Percentiles rank a stretch among this genome's conserved stretches.
Evolutionary conservation across 2,329 filamentous ascomycete species (phyloP).

Genomic region (Diaporthe australafricana): DNA sequence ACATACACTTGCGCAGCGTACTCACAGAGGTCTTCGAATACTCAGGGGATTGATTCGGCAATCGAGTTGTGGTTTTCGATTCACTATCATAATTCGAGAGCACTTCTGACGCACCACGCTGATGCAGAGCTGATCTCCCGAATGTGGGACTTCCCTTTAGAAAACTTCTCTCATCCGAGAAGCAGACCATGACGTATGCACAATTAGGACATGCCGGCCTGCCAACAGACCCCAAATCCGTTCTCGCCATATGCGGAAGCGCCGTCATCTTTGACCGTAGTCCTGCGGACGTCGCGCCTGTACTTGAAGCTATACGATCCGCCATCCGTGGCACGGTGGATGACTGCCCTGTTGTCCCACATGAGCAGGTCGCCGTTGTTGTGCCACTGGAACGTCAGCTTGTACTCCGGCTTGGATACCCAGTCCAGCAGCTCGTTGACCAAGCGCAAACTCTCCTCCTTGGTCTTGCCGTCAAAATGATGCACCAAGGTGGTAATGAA

Average conservation of each 20-base stretch:
- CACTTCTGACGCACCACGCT: not conserved
- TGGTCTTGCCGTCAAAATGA: constrained; percentile 52
- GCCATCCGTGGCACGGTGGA: constrained; percentile 36
- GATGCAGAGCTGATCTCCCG: not conserved
- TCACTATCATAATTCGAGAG: not conserved
- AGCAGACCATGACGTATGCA: too few species aligned
- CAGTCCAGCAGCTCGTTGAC: constrained; percentile 40
- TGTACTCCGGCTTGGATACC: constrained; percentile 33
- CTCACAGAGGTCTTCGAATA: not conserved
- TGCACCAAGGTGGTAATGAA: constrained; percentile 58
- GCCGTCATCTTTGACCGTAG: constrained; percentile 13
- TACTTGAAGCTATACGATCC: constrained; percentile 4
- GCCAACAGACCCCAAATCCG: not conserved
- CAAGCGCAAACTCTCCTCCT: constrained; percentile 47
- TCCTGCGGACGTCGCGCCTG: constrained; percentile 9
- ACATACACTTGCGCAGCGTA: not conserved
- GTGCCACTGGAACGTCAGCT: constrained; percentile 36
- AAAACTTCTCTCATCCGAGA: not conserved
- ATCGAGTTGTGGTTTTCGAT: not conserved
- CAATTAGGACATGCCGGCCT: constrained; percentile 1
- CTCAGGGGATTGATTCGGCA: not conserved
- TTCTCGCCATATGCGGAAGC: constrained; percentile 3
- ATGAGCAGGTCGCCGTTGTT: constrained; percentile 37
- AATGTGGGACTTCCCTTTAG: not conserved
- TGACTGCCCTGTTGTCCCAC: constrained; percentile 39